Conservation (phyloP, 768 basidiomycete species). For the Collybiopsis luxurians region DNA sequence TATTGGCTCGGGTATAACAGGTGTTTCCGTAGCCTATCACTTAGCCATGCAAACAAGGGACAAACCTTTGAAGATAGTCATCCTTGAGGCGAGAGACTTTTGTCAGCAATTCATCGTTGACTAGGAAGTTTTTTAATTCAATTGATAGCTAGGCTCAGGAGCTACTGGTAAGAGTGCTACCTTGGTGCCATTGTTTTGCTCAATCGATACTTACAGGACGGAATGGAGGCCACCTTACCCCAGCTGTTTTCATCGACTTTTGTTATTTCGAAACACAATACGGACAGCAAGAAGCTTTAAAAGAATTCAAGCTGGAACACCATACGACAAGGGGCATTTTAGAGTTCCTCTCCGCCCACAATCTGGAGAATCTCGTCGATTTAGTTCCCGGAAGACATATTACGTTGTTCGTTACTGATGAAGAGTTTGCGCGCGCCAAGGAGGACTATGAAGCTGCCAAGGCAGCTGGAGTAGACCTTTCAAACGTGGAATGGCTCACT, state of each 20-base stretch:
- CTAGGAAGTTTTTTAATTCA: conserved; percentile 4
- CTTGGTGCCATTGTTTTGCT: not conserved
- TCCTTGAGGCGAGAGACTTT: conserved; percentile 85
- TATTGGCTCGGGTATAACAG: conserved; percentile 80
- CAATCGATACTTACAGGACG: conserved; percentile 44
- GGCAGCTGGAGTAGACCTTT: conserved; percentile 47
- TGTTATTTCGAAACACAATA: conserved; percentile 29
- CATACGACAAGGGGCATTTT: conserved; percentile 51
- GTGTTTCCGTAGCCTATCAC: conserved; percentile 73
- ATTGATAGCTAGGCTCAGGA: conserved; percentile 51
- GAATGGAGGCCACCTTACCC: conserved; percentile 76
- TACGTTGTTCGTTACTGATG: conserved; percentile 43
- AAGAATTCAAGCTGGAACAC: conserved; percentile 53
- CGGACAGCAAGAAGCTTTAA: conserved; percentile 54
- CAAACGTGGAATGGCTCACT: conserved; percentile 42
- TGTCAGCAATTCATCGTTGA: conserved; percentile 46
- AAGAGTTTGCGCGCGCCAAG: conserved; percentile 35
- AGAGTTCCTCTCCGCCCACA: conserved; percentile 41
- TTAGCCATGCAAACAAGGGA: conserved; percentile 32
- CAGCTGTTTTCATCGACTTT: conserved; percentile 48
- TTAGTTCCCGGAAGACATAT: conserved; percentile 57
- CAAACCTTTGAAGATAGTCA: conserved; percentile 44
- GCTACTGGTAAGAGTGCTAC: conserved; percentile 76
- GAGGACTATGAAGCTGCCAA: conserved; percentile 53
- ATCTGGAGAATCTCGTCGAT: conserved; percentile 52